A percentile compares a stretch with the other conserved stretches of the same genome.
phyloP scores from a whole-genome alignment of 2,329 filamentous ascomycete genomes.

The Colletotrichum sansevieriae region DNA sequence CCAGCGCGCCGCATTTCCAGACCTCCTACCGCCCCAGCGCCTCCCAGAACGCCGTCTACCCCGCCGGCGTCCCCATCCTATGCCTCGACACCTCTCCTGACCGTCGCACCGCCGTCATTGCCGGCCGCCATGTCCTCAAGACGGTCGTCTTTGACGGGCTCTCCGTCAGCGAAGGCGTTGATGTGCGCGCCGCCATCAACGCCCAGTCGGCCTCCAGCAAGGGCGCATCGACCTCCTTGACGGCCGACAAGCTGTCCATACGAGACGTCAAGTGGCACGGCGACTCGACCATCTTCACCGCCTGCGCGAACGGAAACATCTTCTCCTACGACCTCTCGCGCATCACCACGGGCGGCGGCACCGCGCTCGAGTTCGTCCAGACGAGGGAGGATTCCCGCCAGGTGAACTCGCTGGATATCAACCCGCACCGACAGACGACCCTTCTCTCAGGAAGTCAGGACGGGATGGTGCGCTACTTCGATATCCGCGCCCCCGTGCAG shows the following conservation, averaged over 20 bases:
- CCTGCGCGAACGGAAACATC: constrained; percentile 74
- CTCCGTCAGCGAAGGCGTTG: constrained; percentile 67
- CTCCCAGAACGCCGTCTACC: constrained; percentile 68
- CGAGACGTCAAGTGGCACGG: constrained; percentile 72
- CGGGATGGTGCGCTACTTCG: constrained; percentile 72
- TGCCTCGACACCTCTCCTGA: constrained; percentile 72
- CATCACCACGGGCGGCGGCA: constrained; percentile 57
- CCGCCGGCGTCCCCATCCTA: constrained; percentile 65
- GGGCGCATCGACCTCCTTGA: constrained; percentile 51
- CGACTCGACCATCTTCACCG: constrained; percentile 70
- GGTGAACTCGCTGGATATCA: constrained; percentile 74
- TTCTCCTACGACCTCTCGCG: constrained; percentile 73
- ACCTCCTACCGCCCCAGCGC: constrained; percentile 63
- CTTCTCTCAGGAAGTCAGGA: constrained; percentile 75
- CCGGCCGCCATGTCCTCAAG: constrained; percentile 72
- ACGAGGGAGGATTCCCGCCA: constrained; percentile 73
- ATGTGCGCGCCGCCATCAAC: constrained; percentile 69
- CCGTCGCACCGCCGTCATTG: constrained; percentile 67
- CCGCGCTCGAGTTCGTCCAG: constrained; percentile 67
- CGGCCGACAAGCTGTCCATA: constrained; percentile 71
- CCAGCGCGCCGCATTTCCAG: constrained; percentile 58
- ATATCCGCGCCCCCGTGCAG: constrained; percentile 64
- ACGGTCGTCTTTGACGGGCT: constrained; percentile 69
- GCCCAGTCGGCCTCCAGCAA: constrained; percentile 61
- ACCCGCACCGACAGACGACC: constrained; percentile 69